Conservation (phyloP, 176 grass and related monocot species). For the Raddia distichophylla region DNA sequence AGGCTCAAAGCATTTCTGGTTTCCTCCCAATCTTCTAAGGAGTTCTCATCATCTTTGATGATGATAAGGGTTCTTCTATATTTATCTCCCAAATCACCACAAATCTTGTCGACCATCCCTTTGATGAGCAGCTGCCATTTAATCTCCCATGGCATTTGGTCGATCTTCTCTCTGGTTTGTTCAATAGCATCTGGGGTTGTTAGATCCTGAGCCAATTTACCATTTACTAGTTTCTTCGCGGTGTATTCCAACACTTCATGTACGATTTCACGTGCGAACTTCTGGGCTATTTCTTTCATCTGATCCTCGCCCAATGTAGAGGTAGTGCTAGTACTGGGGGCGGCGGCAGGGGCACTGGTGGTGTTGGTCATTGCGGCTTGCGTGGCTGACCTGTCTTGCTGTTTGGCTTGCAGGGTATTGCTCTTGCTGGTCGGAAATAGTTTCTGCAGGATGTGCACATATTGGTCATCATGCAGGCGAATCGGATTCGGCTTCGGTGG, state of each 20-base stretch:
- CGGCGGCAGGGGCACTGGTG: not conserved
- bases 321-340: not conserved
- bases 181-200: too few species aligned
- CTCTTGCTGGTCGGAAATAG: not conserved
- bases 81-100: rapidly evolving
- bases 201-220: not conserved
- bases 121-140: not conserved
- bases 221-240: not conserved
- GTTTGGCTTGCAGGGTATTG: not conserved
- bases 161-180: not conserved
- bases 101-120: not conserved
- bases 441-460: not conserved
- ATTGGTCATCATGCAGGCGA: not conserved
- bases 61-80: not conserved
- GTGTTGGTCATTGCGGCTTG: too few species aligned
- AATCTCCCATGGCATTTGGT: not conserved
- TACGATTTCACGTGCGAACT: not conserved
- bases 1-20: not conserved
- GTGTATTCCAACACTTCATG: not conserved
- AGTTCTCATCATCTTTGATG: not conserved
- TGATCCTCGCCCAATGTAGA: not conserved
- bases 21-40: not conserved
- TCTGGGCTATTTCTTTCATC: conserved; percentile 12
- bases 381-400: not conserved
- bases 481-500: not conserved